A percentile compares a stretch with the other conserved stretches of the same genome.
Conservation (phyloP, 1,284 basidiomycete genomes). For the Leccinum insolens region DNA sequence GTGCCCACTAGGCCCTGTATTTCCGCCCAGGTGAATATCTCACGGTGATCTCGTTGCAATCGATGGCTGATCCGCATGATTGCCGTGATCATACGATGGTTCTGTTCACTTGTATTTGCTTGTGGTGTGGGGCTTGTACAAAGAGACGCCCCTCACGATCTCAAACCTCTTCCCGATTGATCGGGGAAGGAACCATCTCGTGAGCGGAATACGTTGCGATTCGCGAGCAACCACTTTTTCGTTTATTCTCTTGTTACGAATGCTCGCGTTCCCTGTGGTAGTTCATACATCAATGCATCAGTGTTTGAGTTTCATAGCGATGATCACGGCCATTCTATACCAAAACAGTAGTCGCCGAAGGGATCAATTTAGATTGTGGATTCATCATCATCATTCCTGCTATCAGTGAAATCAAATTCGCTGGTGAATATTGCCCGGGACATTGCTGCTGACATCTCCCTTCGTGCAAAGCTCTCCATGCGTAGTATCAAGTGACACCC, state of each 20-base stretch:
- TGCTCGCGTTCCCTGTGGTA: neutral
- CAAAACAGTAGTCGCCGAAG: neutral
- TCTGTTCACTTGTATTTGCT: neutral
- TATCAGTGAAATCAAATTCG: neutral
- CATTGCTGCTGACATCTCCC: neutral
- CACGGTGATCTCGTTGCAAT: neutral
- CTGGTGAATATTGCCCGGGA: conserved; percentile 15
- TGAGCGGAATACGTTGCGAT: neutral
- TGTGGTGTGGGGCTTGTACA: neutral
- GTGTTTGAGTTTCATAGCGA: neutral
- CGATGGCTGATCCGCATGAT: neutral
- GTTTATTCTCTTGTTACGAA: neutral
- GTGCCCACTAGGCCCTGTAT: neutral
- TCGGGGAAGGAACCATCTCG: neutral
- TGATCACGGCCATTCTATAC: neutral
- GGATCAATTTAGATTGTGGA: neutral
- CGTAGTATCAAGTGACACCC: conserved; percentile 25
- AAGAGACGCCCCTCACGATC: neutral
- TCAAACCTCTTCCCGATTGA: neutral
- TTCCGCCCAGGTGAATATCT: neutral
- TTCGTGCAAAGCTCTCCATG: conserved; percentile 27
- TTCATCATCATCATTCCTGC: neutral
- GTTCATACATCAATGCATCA: neutral
- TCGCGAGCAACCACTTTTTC: neutral
- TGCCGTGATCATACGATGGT: neutral